A percentile compares a stretch with the other conserved stretches of the same genome.
Evolutionary conservation across 306 rosid genomes (phyloP).

Genomic region (Nissolia schottii): DNA sequence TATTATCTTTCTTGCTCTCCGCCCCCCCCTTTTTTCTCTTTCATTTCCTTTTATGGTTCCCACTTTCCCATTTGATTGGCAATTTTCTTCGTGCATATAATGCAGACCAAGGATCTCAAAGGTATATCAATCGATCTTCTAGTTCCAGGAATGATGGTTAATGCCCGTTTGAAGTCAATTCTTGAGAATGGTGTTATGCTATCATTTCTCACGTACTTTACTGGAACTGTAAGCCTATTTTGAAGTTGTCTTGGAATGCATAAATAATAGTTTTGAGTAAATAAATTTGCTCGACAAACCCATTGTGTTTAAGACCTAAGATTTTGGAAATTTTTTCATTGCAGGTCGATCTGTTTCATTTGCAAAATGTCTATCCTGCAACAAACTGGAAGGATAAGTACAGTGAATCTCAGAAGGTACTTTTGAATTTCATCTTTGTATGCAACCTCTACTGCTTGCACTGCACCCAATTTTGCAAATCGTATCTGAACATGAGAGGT

Average conservation of each 20-base stretch:
- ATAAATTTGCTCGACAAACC: slow-evolving; percentile 9
- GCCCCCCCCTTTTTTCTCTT: not conserved
- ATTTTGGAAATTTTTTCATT: slow-evolving; percentile 16
- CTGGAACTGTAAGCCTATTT: slow-evolving; percentile 78
- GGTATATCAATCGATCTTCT: slow-evolving; percentile 92
- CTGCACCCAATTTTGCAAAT: not conserved
- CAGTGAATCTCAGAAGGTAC: slow-evolving; percentile 73
- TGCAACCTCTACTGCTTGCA: slow-evolving; percentile 14
- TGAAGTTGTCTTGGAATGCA: not conserved
- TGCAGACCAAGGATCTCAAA: slow-evolving; percentile 81
- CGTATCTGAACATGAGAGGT: not conserved
- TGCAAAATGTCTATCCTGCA: slow-evolving; percentile 60
- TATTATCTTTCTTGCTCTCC: not conserved
- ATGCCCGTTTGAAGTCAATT: slow-evolving; percentile 73
- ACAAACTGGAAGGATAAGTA: slow-evolving; percentile 70
- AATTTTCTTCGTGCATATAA: slow-evolving; percentile 13
- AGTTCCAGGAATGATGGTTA: slow-evolving; percentile 91
- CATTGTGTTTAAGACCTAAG: not conserved
- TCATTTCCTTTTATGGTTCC: not conserved
- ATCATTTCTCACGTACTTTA: slow-evolving; percentile 86
- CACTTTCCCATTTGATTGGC: slow-evolving; percentile 16
- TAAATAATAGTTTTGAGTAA: slow-evolving; percentile 5
- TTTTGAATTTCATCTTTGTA: not conserved
- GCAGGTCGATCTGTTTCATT: slow-evolving; percentile 88
- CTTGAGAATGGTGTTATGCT: slow-evolving; percentile 92